phyloP scores from a whole-genome alignment of 1,139 yeast species.

The Protomyces inundatus region DNA sequence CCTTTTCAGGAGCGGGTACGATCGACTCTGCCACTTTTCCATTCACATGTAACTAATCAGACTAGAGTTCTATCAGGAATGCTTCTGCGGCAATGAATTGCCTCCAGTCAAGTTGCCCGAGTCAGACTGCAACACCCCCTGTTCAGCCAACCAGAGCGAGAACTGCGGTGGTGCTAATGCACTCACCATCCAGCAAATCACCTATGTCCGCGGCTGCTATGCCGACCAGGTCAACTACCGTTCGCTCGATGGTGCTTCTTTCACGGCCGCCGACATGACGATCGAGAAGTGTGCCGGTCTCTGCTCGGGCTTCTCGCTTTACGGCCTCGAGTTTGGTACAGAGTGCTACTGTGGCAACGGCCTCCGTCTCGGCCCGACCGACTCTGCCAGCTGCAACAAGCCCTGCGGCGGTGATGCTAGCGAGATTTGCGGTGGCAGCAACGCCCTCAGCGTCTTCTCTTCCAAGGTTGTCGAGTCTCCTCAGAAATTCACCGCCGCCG shows the following conservation, averaged over 20 bases:
- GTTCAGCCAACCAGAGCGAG: constrained; percentile 4
- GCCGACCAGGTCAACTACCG: constrained; percentile 5
- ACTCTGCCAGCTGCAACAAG: constrained; percentile 11
- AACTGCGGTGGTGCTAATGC: constrained; percentile 17
- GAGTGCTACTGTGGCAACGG: constrained; percentile 5
- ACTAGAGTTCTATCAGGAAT: constrained; percentile 6
- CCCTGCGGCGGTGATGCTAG: constrained; percentile 6
- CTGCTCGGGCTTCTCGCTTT: neutral
- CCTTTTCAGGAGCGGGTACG: constrained; percentile 9
- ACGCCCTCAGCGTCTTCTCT: constrained; percentile 8
- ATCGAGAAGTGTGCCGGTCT: neutral
- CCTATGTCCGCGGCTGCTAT: neutral
- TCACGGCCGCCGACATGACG: neutral
- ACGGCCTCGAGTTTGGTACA: neutral
- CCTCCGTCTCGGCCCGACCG: neutral
- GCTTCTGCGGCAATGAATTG: constrained; percentile 3
- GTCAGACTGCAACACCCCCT: constrained; percentile 6
- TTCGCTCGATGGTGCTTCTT: neutral
- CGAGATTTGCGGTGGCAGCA: constrained; percentile 18
- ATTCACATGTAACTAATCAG: neutral
- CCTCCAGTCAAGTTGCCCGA: neutral
- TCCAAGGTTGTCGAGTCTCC: neutral
- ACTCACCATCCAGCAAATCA: neutral
- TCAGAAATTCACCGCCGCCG: neutral
- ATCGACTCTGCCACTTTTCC: no score